phyloP scores from a whole-genome alignment of 192 early-diverging fungal genomes.

The Umbelopsis vinacea region DNA sequence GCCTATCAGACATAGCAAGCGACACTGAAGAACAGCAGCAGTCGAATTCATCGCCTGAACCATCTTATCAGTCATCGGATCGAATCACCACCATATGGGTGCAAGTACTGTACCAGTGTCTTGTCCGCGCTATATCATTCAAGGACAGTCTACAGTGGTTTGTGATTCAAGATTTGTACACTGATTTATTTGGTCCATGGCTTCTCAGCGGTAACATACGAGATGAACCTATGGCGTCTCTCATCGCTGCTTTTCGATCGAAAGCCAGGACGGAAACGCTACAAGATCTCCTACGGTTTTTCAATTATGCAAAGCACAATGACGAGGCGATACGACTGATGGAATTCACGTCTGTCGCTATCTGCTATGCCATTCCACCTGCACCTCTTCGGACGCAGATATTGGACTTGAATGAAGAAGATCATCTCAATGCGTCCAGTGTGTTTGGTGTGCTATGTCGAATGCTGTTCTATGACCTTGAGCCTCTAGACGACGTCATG shows the following conservation, averaged over 20 bases:
- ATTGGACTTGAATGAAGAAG: background rate
- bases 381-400: background rate
- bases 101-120: background rate
- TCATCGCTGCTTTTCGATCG: background rate
- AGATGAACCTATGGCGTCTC: background rate
- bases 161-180: constrained; percentile 17
- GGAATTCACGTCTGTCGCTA: constrained; percentile 18
- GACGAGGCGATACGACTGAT: background rate
- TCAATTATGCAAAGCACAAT: constrained; percentile 21
- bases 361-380: constrained; percentile 16
- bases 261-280: background rate
- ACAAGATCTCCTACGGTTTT: constrained; percentile 16
- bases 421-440: background rate
- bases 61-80: background rate
- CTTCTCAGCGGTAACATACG: background rate
- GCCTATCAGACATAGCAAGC: background rate
- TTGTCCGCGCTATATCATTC: background rate
- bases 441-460: constrained; percentile 18
- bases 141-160: constrained; percentile 19
- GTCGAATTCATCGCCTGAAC: background rate
- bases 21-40: constrained; percentile 3
- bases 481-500: background rate
- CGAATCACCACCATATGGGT: background rate
- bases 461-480: constrained; percentile 23
- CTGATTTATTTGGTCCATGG: constrained; percentile 9